Base-by-base conservation (phyloP, 106 monocot genomes). In the Allium sativum region DNA sequence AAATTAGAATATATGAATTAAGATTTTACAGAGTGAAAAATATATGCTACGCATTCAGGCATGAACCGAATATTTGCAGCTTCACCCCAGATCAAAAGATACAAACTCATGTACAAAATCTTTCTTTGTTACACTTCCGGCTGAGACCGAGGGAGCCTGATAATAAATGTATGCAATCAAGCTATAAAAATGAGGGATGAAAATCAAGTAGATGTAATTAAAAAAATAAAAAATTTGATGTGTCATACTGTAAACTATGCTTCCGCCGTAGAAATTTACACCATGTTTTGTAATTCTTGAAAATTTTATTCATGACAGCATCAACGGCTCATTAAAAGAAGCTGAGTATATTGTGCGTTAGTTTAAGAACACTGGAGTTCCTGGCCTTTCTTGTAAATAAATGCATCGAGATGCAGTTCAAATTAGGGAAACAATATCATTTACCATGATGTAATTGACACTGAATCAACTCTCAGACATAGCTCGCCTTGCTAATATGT, bases 1-100 rank as follows among this genome's bases (percentile, higher is more conserved):
- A 40, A 40, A 46, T 44, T 44, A 18, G 48, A 50, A 10, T 48
- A 18, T 7, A 16, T 52, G 12, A 4, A 51, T 15, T 40, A 46
- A 14, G 42, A 9, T 2, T 70, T 72, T 64, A 92, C 92, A 79
- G 92, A 88, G 56, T 99, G 98, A 70, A 99, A 99, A 70, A 99
- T 92, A 65, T 88, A 92, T 74, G 82, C 79, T 15, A 99, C 58
- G 67, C 98, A 99, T 67, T 99, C 92, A 56, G 98, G 98, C 85
- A 92, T 99, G 63, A 88, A 99, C 7, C 92, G 82, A 56, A 85
- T 31, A 64, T 99, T 99, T 42, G 82, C 82, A 61, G 92, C 88
- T 81, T 99, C 98, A 68, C 92, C 98, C 98, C 92, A 99, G 12
- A 99, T 92, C 40, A 99, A 85, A 78, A 99, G 88, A 78, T 78